Conservation (phyloP, 306 rosid species). For the Ochetophila trinervis region DNA sequence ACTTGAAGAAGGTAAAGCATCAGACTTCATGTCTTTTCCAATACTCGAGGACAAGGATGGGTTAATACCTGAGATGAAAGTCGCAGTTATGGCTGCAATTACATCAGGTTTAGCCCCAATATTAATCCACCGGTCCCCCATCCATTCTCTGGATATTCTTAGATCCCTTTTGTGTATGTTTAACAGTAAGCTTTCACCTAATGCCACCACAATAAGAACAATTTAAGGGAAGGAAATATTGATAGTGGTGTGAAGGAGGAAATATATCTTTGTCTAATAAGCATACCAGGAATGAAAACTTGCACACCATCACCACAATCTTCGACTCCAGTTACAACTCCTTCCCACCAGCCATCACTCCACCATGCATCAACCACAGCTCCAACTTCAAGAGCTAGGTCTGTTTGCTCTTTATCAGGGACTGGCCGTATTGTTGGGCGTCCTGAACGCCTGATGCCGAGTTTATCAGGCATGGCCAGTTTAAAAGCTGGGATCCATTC, state of each 20-base stretch:
- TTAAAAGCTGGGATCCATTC: constrained; percentile 87
- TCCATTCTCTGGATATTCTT: constrained; percentile 88
- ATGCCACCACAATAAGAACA: constrained; percentile 19
- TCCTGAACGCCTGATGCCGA: constrained; percentile 73
- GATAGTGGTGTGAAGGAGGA: not conserved
- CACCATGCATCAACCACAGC: constrained; percentile 94
- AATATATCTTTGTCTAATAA: constrained; percentile 8
- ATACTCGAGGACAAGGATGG: constrained; percentile 38
- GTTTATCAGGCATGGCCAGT: constrained; percentile 80
- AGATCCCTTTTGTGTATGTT: constrained; percentile 59
- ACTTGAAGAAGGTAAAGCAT: constrained; percentile 35
- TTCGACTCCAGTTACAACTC: constrained; percentile 60
- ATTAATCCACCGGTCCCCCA: constrained; percentile 67
- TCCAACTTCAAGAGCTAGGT: constrained; percentile 53
- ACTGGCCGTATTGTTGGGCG: constrained; percentile 77
- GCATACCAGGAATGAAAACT: constrained; percentile 76
- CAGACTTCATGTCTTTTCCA: constrained; percentile 37
- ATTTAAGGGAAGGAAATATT: constrained; percentile 7
- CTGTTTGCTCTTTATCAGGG: constrained; percentile 51
- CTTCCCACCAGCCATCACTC: constrained; percentile 99
- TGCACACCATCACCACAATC: constrained; percentile 41
- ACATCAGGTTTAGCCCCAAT: constrained; percentile 61
- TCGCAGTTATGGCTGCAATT: constrained; percentile 44
- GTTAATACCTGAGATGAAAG: constrained; percentile 36
- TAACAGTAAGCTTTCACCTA: constrained; percentile 76